phyloP scores from a whole-genome alignment of 2,329 filamentous ascomycete genomes.

The Dothideomycetidae sp. region DNA sequence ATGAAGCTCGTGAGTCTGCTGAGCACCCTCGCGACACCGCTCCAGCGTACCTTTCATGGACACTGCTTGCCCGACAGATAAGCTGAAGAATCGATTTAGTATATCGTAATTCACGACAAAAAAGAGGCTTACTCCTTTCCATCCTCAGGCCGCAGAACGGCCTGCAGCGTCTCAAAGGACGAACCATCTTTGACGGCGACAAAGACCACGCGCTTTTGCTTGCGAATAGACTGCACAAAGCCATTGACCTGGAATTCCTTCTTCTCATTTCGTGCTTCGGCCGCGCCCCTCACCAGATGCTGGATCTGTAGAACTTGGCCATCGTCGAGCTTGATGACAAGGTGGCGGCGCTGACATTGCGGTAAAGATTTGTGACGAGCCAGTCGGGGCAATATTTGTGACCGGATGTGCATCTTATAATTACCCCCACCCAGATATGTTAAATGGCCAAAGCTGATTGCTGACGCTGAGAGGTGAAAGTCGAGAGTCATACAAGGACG shows the following conservation, averaged over 20 bases:
- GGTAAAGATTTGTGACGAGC: too few relatives aligned
- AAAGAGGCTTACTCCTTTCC: conserved; percentile 55
- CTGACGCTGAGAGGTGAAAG: too few relatives aligned
- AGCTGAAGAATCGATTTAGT: conserved; percentile 34
- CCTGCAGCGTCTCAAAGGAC: conserved; percentile 63
- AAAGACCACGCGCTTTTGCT: conserved; percentile 74
- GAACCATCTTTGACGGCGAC: conserved; percentile 80
- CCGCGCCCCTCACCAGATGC: too few relatives aligned
- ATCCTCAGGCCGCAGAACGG: conserved; percentile 57
- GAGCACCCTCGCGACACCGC: conserved; percentile 48
- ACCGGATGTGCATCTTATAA: neutral
- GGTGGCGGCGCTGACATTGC: neutral
- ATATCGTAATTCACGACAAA: neutral
- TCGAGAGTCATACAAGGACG: too few relatives aligned
- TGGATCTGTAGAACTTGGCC: neutral
- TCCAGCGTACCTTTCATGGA: conserved; percentile 65
- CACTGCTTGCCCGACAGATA: conserved; percentile 71
- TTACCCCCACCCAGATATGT: neutral
- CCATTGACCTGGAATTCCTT: conserved; percentile 45
- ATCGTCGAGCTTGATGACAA: neutral
- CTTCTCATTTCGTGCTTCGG: neutral
- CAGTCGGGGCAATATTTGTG: neutral
- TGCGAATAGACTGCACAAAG: conserved; percentile 69
- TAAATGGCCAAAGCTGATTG: too few relatives aligned
- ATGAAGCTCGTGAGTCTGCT: conserved; percentile 68